Conservation (phyloP, 106 monocot species). For the Phalaenopsis aphrodite region DNA sequence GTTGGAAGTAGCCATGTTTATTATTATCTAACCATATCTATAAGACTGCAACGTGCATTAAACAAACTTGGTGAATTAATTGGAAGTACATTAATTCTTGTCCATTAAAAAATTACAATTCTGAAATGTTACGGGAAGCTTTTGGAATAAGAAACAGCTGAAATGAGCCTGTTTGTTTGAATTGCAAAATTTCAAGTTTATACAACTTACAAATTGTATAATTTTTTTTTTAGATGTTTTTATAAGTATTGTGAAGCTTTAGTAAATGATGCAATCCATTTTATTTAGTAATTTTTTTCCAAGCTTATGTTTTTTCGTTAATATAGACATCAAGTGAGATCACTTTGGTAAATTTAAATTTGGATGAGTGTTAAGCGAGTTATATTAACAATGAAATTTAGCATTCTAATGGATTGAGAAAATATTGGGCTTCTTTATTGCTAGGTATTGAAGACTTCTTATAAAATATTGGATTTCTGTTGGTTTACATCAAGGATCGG, state of each 20-base stretch:
- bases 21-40: background rate
- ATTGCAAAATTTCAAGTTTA: background rate
- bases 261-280: background rate
- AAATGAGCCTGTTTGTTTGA: background rate
- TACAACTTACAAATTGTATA: background rate
- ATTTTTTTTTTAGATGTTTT: background rate
- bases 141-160: background rate
- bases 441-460: too few relatives aligned
- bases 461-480: too few relatives aligned
- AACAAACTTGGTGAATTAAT: background rate
- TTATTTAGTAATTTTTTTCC: background rate
- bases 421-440: too few relatives aligned
- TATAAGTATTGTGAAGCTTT: background rate
- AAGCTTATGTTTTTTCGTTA: background rate
- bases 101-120: background rate
- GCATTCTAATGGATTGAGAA: too few relatives aligned
- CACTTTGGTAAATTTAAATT: background rate
- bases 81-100: background rate
- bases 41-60: background rate
- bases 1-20: background rate
- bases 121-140: background rate
- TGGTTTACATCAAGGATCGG: too few relatives aligned
- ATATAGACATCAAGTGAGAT: background rate
- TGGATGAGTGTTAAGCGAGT: too few relatives aligned
- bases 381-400: too few relatives aligned